Base-by-base conservation (phyloP, 2,329 filamentous ascomycete genomes). In the Orbilia javanica region DNA sequence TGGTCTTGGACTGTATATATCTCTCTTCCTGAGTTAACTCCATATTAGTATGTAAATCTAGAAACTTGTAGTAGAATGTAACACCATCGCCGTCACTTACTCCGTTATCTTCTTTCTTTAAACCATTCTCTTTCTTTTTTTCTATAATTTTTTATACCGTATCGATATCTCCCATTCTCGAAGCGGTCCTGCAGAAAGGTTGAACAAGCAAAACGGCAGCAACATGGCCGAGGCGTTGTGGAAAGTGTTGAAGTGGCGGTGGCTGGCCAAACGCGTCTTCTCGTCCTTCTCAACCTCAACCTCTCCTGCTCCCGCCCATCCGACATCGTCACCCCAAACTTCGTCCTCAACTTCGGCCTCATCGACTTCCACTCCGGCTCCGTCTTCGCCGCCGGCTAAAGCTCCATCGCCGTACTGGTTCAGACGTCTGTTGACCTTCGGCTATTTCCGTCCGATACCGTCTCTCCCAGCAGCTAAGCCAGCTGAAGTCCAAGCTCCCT, bases 191-290 rank as follows among this genome's bases (percentile, higher is more conserved):
- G n/a, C n/a, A n/a, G n/a, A n/a, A n/a, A n/a, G n/a, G n/a, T n/a
- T n/a, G n/a, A n/a, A n/a, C 8, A 39, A 57, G 42, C 36, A 3
- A 46, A 18, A 50, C 10, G 13, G 25, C 6, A 57, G 13, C n/a
- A 72, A 25, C 11, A 75, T 76, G 72, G 72, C 72, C 42, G 74
- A 72, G 52, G 67, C 63, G 62, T 3, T 72, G 52, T 55, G 67
- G 31, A 68, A 67, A 48, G 74, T 67, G 74, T 78, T 78, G 74
- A 78, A 78, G 67, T 78, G 74, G 74, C 74, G 74, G 67, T 78
- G 74, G 74, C 74, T 78, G 74, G 74, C 74, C 74, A 78, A 78
- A 78, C 74, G 74, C 74, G 74, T 78, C 74, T 72, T 78, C 74
- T 72, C 67, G 8, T 69, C 67, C 67, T 78, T 78, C 62, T 36